These are phyloP conservation scores for Tremella yokohamensis DNA, from an alignment of 768 basidiomycete genomes.

Conservation along the genomic window DNA sequence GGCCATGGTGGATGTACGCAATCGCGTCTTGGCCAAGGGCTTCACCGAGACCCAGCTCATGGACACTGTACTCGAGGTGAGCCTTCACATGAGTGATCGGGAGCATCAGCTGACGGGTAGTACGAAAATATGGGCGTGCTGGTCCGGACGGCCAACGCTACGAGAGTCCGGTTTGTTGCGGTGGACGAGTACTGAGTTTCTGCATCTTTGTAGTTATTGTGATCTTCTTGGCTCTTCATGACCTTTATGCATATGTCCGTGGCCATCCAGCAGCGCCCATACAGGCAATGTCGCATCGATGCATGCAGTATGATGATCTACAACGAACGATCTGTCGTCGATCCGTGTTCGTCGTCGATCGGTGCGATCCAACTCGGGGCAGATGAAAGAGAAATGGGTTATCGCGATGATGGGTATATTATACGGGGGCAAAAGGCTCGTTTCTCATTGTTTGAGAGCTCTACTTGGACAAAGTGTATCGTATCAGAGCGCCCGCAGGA, in stretches of 20 bases:
- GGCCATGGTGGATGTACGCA: constrained; percentile 80
- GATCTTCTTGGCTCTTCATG: constrained; percentile 2
- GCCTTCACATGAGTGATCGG: constrained; percentile 29
- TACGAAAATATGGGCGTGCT: constrained; percentile 82
- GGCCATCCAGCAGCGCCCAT: no score
- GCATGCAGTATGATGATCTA: no score
- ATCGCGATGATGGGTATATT: no score
- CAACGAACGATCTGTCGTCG: no score
- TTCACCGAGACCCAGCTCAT: constrained; percentile 88
- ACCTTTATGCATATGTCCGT: no score
- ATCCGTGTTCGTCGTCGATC: no score
- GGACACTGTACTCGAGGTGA: constrained; percentile 75
- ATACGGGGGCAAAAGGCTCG: no score
- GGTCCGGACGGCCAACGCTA: constrained; percentile 75
- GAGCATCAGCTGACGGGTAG: constrained; percentile 53
- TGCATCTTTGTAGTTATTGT: constrained; percentile 2
- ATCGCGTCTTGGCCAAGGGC: constrained; percentile 76
- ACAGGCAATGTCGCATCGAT: no score
- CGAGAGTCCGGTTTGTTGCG: constrained; percentile 67
- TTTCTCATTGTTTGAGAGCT: no score
- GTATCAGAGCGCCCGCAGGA: constrained; percentile 26
- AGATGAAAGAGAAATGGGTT: no score
- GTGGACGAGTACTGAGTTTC: constrained; percentile 10
- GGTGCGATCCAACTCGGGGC: no score
- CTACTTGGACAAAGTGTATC: no score